Evolutionary conservation across 2,329 filamentous ascomycete species (phyloP), one percentile per base, ranked within the genome.

Genomic region (Colletotrichum endophyticum): DNA sequence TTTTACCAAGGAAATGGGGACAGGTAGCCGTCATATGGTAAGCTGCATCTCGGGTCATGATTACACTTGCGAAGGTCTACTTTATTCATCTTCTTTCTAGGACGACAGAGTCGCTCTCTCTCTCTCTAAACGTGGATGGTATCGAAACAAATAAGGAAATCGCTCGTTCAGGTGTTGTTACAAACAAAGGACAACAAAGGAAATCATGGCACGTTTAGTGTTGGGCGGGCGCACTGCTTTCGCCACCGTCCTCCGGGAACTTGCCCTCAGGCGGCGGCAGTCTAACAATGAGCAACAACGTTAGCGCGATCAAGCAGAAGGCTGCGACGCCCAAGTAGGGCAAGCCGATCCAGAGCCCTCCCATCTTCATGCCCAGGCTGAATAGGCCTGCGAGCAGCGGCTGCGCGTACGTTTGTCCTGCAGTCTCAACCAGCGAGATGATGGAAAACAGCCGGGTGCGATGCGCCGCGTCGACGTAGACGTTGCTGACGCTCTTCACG

Each of bases 261-360:
- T 66, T 71, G 19, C 62, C 32, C 22, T 77, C 53, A 5, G 44
- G 11, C 5, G 66, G 53, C 28, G 76, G 76, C 22, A 77, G 64
- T 13, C 76, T 72, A 6, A 77, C 75, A 19, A 70, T 25, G 15
- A 76, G 66, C 61, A 76, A 53, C 44, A 77, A 15, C 0, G 34
- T 64, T 36, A 77, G 28, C 3, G 49, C 44, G 19, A 49, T 11
- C 44, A 73, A 19, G 22, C 75, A 76, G 13, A 76, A 61, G 6
- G 28, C 44, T 44, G 81, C 82, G 16, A 84, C 78, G 2, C 81
- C 83, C 36, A 84, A 70, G 66, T 84, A 84, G 16, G 82, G 83
- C 49, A 84, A 56, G 3, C 82, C 82, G 12, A 83, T 80, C 81
- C 81, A 81, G 8, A 66, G 25, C 11, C 81, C 81, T 28, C 81